Conservation (phyloP, 2,329 filamentous ascomycete species). For the Ophiostoma australiae region DNA sequence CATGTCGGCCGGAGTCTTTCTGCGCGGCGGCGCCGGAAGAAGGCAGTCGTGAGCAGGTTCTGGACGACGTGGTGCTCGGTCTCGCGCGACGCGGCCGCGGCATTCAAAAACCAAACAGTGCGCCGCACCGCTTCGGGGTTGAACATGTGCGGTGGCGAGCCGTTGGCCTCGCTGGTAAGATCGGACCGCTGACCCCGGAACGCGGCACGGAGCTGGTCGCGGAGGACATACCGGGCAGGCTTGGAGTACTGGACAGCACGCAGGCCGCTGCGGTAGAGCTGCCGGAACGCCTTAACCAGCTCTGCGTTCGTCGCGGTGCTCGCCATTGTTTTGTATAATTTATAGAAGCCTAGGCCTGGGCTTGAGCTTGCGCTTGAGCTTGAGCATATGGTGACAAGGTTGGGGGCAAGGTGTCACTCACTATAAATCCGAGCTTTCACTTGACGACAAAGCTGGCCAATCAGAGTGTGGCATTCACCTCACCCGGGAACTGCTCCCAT, state of each 20-base stretch:
- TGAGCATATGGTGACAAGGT: not conserved
- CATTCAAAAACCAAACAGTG: conserved; percentile 65
- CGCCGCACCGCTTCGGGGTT: conserved; percentile 52
- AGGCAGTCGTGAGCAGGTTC: conserved; percentile 56
- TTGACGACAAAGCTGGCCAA: not conserved
- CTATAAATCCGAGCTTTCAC: conserved; percentile 1
- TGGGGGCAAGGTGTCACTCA: not conserved
- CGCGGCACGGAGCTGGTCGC: conserved; percentile 54
- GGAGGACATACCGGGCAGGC: conserved; percentile 60
- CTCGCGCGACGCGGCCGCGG: conserved; percentile 58
- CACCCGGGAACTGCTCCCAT: not conserved
- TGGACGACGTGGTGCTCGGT: conserved; percentile 69
- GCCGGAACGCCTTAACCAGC: conserved; percentile 62
- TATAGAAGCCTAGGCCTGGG: not conserved
- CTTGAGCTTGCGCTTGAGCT: not conserved
- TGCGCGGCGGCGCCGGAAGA: conserved; percentile 35
- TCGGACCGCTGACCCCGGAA: conserved; percentile 43
- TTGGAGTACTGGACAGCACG: conserved; percentile 66
- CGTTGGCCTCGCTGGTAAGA: conserved; percentile 31
- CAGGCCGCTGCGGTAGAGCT: conserved; percentile 62
- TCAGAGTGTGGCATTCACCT: not conserved
- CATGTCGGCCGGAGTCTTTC: conserved; percentile 30
- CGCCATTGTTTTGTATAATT: conserved; percentile 1
- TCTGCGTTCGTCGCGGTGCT: conserved; percentile 37
- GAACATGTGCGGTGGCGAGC: conserved; percentile 34